Percentiles rank a stretch among this genome's conserved stretches.
Evolutionary conservation across 805 yeast genomes (phyloP).

Genomic region (Torulaspora microellipsoides): DNA sequence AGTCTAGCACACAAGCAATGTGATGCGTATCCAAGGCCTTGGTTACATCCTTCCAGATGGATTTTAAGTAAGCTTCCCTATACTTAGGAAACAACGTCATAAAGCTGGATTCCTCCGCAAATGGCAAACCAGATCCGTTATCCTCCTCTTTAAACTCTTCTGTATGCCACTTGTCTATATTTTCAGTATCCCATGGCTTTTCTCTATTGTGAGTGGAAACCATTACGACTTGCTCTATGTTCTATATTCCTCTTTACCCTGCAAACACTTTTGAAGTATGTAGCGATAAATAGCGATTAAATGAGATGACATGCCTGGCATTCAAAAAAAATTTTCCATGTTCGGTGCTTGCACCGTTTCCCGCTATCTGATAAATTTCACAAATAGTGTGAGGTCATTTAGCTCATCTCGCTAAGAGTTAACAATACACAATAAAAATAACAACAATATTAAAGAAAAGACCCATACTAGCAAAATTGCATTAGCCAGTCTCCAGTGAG

Average conservation of each 20-base stretch:
- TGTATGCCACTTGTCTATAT: slow-evolving; percentile 85
- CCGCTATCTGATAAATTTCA: too few species aligned
- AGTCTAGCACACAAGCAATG: slow-evolving; percentile 76
- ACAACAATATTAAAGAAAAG: too few species aligned
- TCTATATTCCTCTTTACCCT: background rate
- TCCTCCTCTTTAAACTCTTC: slow-evolving; percentile 90
- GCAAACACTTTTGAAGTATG: too few species aligned
- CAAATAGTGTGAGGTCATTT: too few species aligned
- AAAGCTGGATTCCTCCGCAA: slow-evolving; percentile 93
- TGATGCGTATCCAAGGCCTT: slow-evolving; percentile 67
- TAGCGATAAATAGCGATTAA: too few species aligned
- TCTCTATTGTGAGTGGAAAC: slow-evolving; percentile 90
- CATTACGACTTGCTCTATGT: slow-evolving; percentile 43
- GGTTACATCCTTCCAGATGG: slow-evolving; percentile 92
- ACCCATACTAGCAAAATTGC: too few species aligned
- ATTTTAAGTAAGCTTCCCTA: slow-evolving; percentile 83
- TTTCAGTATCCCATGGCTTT: slow-evolving; percentile 97
- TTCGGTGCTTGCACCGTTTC: too few species aligned
- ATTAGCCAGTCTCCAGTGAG: too few species aligned
- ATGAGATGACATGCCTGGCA: slow-evolving; percentile 1
- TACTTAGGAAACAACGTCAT: slow-evolving; percentile 95
- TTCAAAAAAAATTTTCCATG: slow-evolving; percentile 2
- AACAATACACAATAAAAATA: too few species aligned
- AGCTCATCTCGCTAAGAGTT: too few species aligned
- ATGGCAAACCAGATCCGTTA: slow-evolving; percentile 78